Evolutionary conservation across 179 eudicot species (phyloP).

Genomic region (Amaranthus tricolor): DNA sequence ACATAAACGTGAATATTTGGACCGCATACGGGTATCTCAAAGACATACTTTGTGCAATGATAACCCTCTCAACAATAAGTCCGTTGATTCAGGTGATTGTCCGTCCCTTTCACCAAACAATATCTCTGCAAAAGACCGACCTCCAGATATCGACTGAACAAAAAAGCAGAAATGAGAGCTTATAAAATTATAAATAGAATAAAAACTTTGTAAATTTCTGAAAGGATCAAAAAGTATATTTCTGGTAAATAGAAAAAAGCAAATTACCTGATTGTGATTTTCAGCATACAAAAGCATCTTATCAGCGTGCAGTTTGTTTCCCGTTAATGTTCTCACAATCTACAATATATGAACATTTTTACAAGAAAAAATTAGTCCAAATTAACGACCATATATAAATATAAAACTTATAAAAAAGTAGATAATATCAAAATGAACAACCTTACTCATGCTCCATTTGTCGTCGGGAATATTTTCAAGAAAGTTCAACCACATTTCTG

Average conservation of each 20-base stretch:
- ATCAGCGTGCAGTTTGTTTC: conserved; percentile 48
- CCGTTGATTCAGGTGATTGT: conserved; percentile 36
- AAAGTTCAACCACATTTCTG: conserved; percentile 83
- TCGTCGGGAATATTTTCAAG: conserved; percentile 75
- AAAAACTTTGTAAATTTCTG: background rate
- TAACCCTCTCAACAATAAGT: conserved; percentile 60
- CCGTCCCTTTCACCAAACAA: conserved; percentile 48
- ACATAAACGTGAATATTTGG: background rate
- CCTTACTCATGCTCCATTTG: conserved; percentile 97
- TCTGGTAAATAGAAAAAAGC: conserved; percentile 11
- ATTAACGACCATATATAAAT: conserved; percentile 9
- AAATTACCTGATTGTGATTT: conserved; percentile 88
- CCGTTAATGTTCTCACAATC: conserved; percentile 73
- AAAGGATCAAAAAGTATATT: conserved; percentile 1
- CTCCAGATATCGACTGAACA: conserved; percentile 91
- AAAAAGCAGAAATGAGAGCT: conserved; percentile 2
- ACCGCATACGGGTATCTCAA: conserved; percentile 2
- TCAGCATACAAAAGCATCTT: conserved; percentile 91
- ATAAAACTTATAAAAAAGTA: background rate
- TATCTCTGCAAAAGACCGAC: conserved; percentile 84
- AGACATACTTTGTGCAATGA: conserved; percentile 81
- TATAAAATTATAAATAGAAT: background rate
- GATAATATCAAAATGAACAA: conserved; percentile 26
- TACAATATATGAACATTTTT: conserved; percentile 23
- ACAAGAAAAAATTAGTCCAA: background rate